phyloP scores from a whole-genome alignment of 805 yeast species.

The Pichia occidentalis region DNA sequence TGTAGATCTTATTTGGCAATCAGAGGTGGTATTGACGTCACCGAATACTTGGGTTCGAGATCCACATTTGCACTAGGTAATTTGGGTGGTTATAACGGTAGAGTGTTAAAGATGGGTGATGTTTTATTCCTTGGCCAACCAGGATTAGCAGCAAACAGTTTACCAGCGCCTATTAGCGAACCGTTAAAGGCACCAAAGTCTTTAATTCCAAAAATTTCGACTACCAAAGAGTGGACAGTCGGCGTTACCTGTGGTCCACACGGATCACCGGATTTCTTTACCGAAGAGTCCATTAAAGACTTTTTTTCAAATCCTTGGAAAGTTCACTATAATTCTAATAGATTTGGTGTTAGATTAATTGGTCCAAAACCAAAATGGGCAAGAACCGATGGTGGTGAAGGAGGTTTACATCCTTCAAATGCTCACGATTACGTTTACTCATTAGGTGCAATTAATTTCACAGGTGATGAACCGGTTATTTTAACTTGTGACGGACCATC shows the following conservation, averaged over 20 bases:
- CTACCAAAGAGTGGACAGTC: constrained; percentile 63
- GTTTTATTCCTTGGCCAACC: constrained; percentile 83
- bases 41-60: constrained; percentile 91
- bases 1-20: constrained; percentile 87
- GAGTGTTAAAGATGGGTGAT: constrained; percentile 88
- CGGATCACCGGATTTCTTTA: constrained; percentile 94
- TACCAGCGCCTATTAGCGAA: constrained; percentile 65
- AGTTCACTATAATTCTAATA: constrained; percentile 92
- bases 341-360: constrained; percentile 90
- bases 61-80: constrained; percentile 92
- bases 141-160: constrained; percentile 52
- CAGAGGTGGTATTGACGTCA: constrained; percentile 90
- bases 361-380: constrained; percentile 99
- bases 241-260: constrained; percentile 98
- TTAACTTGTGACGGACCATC: constrained; percentile 97
- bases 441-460: constrained; percentile 92
- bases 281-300: constrained; percentile 61
- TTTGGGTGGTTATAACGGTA: constrained; percentile 92
- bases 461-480: constrained; percentile 98
- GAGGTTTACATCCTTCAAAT: constrained; percentile 97
- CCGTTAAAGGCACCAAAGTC: constrained; percentile 54
- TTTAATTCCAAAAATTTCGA: constrained; percentile 46
- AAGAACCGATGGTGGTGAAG: constrained; percentile 93
- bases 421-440: constrained; percentile 97
- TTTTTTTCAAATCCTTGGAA: constrained; percentile 83